Evolutionary conservation across 345 rosid genomes (phyloP), one percentile per base, ranked within the genome.

Genomic region (Leavenworthia alabamica): DNA sequence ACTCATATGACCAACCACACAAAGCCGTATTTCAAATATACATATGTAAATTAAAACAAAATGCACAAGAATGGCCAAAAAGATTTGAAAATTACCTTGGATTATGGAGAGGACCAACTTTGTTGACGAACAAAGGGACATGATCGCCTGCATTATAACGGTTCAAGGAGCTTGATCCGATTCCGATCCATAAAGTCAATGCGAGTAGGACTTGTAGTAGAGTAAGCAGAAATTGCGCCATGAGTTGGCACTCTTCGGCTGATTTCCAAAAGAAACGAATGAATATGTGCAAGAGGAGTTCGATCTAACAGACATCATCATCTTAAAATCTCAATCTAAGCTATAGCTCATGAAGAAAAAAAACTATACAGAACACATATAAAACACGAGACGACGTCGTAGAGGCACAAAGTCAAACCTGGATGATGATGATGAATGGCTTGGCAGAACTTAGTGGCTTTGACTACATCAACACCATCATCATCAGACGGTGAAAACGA

Each of bases 91-190:
- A 12, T 12, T 1, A 54, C 95, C 89, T 85, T 76, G 93, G 97
- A 73, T 85, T 90, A 77, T 80, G 75, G 47, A 87, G 77, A 32
- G 95, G 93, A 37, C 90, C 93, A 31, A 81, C 79, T 79, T 80
- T 82, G 83, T 87, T 90, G 74, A 73, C 95, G 70, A 82, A 82
- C 6, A 87, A 67, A 55, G 90, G 93, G 55, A 87, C 89, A 8
- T 43, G 72, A 76, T 85, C 90, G 68, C 87, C 90, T 1, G 71
- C 79, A 71, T 74, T 81, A 76, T 90, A 87, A 20, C 73, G 73
- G 55, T 61, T 62, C 63, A 50, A 75, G 6, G 29, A 73, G 27
- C 67, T 56, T 42, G 62, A 72, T 66, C 76, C 55, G 75, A 64
- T 41, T 66, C 76, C 55, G 75, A 64, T 41, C 60, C 45, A 71